Base-by-base conservation (phyloP, 345 rosid species). In the Sonneratia alba region DNA sequence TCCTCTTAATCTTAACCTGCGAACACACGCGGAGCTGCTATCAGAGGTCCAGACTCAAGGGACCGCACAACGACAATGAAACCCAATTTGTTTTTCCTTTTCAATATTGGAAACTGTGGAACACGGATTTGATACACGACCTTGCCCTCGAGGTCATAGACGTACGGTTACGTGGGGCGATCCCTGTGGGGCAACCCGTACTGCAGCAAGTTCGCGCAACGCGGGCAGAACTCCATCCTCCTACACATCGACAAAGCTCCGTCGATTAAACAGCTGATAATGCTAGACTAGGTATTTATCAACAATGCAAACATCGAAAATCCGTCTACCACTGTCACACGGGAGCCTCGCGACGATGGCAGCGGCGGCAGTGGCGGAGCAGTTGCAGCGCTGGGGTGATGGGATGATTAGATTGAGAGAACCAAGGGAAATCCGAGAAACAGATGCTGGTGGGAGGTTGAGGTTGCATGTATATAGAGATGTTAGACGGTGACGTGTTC, bases 191-290 rank as follows among this genome's bases (percentile, higher is more conserved):
- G 84, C 80, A 73, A 51, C 84, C 83, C 91, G 53, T 79, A 87
- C 65, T 73, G 83, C 79, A 87, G 79, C 78, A 87, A 71, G 67
- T 73, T 71, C 7, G 84, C 87, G 67, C 89, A 87, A 18, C 85
- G 78, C 0, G 89, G 91, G 77, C 91, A 87, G 74, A 87, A 83
- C 73, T 87, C 91, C 91, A 85, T 87, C 55, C 37, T 21, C 22
- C 7, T 12, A 18, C 59, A 19, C 10, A 42, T 42, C 45, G 10
- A 42, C 45, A 53, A 3, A 53, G 59, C 59, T 53, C 59, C 59
- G 0, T 19, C 9, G 1, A 42, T 66, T 36, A 66, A 36, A 21
- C 0, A 45, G 32, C 49, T 38, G 69, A n/a, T 65, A 36, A 57
- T 57, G 27, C 13, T 53, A 53, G 15, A 13, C 15, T 42, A 9